Conservation (phyloP, 1,139 yeast species). For the Spencermartinsiella ligniputridi region DNA sequence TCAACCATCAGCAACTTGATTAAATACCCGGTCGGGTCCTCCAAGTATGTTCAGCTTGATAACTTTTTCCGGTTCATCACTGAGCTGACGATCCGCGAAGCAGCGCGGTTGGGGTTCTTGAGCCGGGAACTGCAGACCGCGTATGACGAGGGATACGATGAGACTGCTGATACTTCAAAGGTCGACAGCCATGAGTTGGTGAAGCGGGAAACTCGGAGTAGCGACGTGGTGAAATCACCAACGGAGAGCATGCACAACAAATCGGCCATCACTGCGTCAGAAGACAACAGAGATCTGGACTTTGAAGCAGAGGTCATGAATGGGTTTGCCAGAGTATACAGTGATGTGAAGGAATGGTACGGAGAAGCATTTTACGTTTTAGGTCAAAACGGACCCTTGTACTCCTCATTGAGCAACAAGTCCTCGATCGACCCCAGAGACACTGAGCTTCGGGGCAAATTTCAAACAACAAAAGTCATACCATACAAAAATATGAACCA, state of each 20-base stretch:
- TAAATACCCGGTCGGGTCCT: slow-evolving; percentile 51
- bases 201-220: slow-evolving; percentile 13
- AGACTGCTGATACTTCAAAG: slow-evolving; percentile 5
- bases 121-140: slow-evolving; percentile 14
- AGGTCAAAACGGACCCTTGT: slow-evolving; percentile 56
- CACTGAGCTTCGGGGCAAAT: slow-evolving; percentile 55
- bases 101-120: slow-evolving; percentile 44
- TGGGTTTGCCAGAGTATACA: slow-evolving; percentile 66
- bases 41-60: slow-evolving; percentile 55
- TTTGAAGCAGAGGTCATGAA: slow-evolving; percentile 39
- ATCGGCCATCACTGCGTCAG: slow-evolving; percentile 8
- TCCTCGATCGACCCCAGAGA: slow-evolving; percentile 66
- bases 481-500: slow-evolving; percentile 29
- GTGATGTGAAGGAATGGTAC: slow-evolving; percentile 52
- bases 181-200: slow-evolving; percentile 12
- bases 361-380: slow-evolving; percentile 58
- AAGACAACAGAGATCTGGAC: slow-evolving; percentile 22
- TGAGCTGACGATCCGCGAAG: slow-evolving; percentile 70
- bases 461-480: slow-evolving; percentile 53
- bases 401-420: slow-evolving; percentile 59
- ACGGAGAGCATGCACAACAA: not conserved
- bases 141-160: slow-evolving; percentile 16
- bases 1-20: slow-evolving; percentile 52
- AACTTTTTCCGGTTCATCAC: slow-evolving; percentile 65
- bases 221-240: slow-evolving; percentile 16